Evolutionary conservation across 1,139 yeast species (phyloP).

Genomic region (Debaryomyces nepalensis): DNA sequence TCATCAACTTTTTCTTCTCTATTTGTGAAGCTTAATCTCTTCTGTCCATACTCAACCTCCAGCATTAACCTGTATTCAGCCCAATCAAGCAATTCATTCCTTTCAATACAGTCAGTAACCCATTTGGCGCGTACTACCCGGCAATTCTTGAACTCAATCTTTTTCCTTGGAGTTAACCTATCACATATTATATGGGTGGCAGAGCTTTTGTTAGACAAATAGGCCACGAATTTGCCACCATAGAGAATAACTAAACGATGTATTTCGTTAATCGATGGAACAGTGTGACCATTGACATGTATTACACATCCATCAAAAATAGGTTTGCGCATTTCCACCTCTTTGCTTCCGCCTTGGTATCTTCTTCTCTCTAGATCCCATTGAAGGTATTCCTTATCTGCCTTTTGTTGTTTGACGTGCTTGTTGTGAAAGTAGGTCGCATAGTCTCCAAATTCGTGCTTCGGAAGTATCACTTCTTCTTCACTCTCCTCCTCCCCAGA

Average conservation of each 20-base stretch:
- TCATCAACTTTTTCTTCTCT: conserved; percentile 13
- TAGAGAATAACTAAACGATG: conserved; percentile 71
- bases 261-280: conserved; percentile 73
- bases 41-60: conserved; percentile 56
- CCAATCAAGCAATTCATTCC: conserved; percentile 65
- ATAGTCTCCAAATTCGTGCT: conserved; percentile 69
- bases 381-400: conserved; percentile 57
- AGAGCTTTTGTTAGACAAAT: conserved; percentile 66
- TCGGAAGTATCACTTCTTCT: conserved; percentile 24
- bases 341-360: conserved; percentile 24
- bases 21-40: conserved; percentile 32
- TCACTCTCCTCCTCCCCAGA: conserved; percentile 12
- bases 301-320: conserved; percentile 68
- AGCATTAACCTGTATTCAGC: conserved; percentile 60
- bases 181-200: conserved; percentile 89
- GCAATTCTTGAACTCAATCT: conserved; percentile 63
- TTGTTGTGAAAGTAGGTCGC: conserved; percentile 72
- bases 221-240: conserved; percentile 81
- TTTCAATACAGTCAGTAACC: conserved; percentile 68
- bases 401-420: conserved; percentile 65
- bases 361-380: conserved; percentile 52
- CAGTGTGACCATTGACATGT: conserved; percentile 85
- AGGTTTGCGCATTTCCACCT: conserved; percentile 22
- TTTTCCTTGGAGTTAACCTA: conserved; percentile 75
- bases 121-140: conserved; percentile 83